Percentiles rank a stretch among this genome's conserved stretches.
These are phyloP conservation scores for Periconia macrospinosa DNA, from an alignment of 2,329 filamentous ascomycete genomes.

Conservation along the genomic window DNA sequence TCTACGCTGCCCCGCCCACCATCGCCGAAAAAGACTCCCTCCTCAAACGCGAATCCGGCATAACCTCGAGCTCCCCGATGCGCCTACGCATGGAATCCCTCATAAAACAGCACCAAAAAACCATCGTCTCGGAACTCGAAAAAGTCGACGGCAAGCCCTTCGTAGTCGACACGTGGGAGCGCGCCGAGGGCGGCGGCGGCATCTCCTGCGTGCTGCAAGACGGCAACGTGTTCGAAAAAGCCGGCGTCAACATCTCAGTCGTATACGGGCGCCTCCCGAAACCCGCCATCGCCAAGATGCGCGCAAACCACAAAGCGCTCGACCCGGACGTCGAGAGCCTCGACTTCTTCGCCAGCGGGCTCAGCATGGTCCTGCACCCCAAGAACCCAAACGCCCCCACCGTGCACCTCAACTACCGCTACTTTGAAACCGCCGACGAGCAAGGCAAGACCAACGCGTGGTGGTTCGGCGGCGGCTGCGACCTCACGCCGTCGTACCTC, in stretches of 20 bases:
- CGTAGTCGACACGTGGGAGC: conserved; percentile 80
- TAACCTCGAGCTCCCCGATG: conserved; percentile 85
- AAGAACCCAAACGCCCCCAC: conserved; percentile 96
- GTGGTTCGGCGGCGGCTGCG: conserved; percentile 98
- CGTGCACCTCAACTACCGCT: conserved; percentile 96
- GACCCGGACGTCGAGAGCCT: conserved; percentile 77
- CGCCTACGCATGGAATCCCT: conserved; percentile 96
- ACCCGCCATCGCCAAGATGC: conserved; percentile 79
- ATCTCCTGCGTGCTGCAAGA: conserved; percentile 95
- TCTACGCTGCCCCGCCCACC: conserved; percentile 61
- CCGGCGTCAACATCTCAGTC: conserved; percentile 90
- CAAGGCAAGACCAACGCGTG: conserved; percentile 82
- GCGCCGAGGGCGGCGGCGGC: conserved; percentile 86
- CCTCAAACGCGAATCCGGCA: conserved; percentile 74
- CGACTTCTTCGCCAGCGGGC: conserved; percentile 91
- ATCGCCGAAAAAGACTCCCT: conserved; percentile 85
- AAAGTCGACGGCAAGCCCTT: conserved; percentile 83
- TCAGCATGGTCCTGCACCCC: conserved; percentile 92
- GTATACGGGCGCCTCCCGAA: conserved; percentile 91
- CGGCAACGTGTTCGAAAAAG: conserved; percentile 97
- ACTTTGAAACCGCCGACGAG: conserved; percentile 92
- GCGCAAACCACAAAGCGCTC: conserved; percentile 90
- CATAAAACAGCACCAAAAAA: conserved; percentile 88
- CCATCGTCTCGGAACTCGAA: conserved; percentile 82
- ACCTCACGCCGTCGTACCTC: conserved; percentile 89